Evolutionary conservation across 306 rosid species (phyloP).

Genomic region (Castanea crenata): DNA sequence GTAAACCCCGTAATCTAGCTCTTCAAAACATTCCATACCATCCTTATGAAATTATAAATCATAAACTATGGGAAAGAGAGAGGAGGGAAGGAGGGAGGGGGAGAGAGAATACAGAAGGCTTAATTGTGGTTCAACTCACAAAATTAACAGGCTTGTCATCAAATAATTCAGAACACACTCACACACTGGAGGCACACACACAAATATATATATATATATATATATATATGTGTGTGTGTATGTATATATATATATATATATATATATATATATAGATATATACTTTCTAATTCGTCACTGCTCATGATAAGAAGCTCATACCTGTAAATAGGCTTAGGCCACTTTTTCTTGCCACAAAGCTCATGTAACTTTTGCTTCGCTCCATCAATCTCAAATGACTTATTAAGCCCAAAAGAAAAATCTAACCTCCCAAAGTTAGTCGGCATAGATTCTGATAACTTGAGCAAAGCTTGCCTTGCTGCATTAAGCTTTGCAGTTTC

Average conservation of each 20-base stretch:
- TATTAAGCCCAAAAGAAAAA: constrained; percentile 17
- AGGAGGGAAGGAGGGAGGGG: too few relatives aligned
- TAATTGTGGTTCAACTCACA: background rate
- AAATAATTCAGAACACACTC: background rate
- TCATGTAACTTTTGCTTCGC: constrained; percentile 60
- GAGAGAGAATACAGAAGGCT: too few relatives aligned
- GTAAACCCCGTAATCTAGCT: background rate
- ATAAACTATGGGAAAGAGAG: too few relatives aligned
- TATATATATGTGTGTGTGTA: too few relatives aligned
- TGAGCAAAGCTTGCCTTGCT: constrained; percentile 55
- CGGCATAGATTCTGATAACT: constrained; percentile 25
- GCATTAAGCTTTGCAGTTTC: constrained; percentile 67
- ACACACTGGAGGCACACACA: too few relatives aligned
- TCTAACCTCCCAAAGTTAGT: background rate
- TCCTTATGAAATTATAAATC: background rate
- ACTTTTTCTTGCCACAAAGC: constrained; percentile 51
- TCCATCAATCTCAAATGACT: constrained; percentile 42
- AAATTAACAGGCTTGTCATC: background rate
- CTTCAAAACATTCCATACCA: background rate
- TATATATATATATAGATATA: too few relatives aligned
- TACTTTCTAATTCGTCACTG: too few relatives aligned
- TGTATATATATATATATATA: too few relatives aligned
- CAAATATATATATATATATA: too few relatives aligned
- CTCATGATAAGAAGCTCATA: constrained; percentile 18
- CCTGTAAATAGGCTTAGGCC: constrained; percentile 63